These are phyloP conservation scores for Exserohilum turcica DNA, from an alignment of 2,329 filamentous ascomycete genomes.

Conservation along the genomic window DNA sequence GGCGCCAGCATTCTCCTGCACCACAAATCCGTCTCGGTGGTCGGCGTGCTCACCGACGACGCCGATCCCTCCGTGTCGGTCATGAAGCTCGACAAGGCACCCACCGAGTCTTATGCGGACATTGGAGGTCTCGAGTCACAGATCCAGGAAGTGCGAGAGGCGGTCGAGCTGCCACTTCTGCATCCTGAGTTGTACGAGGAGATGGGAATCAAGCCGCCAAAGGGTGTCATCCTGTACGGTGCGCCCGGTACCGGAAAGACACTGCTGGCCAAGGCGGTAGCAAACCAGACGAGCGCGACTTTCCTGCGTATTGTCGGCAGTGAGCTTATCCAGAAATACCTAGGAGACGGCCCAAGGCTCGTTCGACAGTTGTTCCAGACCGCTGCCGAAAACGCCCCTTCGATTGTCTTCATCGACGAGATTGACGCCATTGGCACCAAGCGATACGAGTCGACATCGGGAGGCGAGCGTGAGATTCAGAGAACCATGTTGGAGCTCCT, in stretches of 20 bases:
- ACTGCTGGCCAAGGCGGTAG: conserved; percentile 91
- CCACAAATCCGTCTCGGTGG: conserved; percentile 97
- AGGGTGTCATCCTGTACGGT: conserved; percentile 98
- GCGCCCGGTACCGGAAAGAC: conserved; percentile 97
- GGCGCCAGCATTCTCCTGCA: conserved; percentile 94
- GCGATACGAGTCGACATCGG: conserved; percentile 95
- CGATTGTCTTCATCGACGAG: conserved; percentile 98
- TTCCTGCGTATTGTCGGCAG: conserved; percentile 97
- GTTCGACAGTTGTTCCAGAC: conserved; percentile 97
- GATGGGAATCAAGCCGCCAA: conserved; percentile 99
- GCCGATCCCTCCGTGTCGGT: conserved; percentile 94
- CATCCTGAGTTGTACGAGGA: conserved; percentile 98
- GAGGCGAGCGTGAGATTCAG: conserved; percentile 96
- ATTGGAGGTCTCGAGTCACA: conserved; percentile 95
- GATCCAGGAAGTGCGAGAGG: conserved; percentile 97
- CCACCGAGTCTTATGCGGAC: conserved; percentile 96
- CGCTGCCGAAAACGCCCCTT: conserved; percentile 92
- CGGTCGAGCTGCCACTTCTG: conserved; percentile 90
- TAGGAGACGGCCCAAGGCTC: conserved; percentile 91
- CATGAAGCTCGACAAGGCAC: conserved; percentile 99
- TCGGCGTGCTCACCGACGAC: conserved; percentile 95
- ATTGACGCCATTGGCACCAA: conserved; percentile 99
- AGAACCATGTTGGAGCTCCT: conserved; percentile 98
- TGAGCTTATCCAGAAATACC: conserved; percentile 97
- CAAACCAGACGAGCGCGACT: conserved; percentile 97